phyloP scores from a whole-genome alignment of 2,329 filamentous ascomycete genomes.

The Verticillium dahliae region DNA sequence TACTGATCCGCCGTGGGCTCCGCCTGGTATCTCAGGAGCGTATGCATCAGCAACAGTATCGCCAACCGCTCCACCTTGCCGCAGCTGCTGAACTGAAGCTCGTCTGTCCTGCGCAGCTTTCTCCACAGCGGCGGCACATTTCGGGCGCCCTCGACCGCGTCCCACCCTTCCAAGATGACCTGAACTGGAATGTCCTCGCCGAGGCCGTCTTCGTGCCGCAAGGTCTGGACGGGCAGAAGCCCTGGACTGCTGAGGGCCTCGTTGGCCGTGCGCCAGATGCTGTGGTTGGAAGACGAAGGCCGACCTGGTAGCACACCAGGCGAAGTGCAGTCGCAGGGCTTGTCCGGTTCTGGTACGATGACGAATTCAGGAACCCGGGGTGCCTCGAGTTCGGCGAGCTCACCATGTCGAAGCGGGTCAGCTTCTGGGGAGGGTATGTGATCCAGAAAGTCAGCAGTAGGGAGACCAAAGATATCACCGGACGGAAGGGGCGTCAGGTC shows the following conservation, averaged over 20 bases:
- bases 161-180: conserved; percentile 18
- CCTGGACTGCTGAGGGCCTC: conserved; percentile 10
- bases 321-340: not conserved
- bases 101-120: conserved; percentile 15
- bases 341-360: conserved; percentile 5
- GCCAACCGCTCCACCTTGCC: conserved; percentile 15
- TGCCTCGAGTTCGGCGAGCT: not conserved
- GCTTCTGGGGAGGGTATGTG: not conserved
- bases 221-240: conserved; percentile 1
- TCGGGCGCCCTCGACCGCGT: conserved; percentile 16
- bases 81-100: conserved; percentile 15
- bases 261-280: conserved; percentile 17
- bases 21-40: conserved; percentile 16
- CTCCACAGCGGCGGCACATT: conserved; percentile 17
- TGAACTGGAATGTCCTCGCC: conserved; percentile 17
- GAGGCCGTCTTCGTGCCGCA: conserved; percentile 11
- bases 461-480: not conserved
- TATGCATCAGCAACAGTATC: conserved; percentile 15
- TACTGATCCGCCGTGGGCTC: conserved; percentile 15
- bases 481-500: not conserved
- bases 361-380: not conserved
- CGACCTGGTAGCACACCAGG: not conserved
- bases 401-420: not conserved
- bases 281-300: not conserved
- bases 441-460: not conserved